Evolutionary conservation across 805 yeast genomes (phyloP).

Genomic region (Candida sanyiensis): DNA sequence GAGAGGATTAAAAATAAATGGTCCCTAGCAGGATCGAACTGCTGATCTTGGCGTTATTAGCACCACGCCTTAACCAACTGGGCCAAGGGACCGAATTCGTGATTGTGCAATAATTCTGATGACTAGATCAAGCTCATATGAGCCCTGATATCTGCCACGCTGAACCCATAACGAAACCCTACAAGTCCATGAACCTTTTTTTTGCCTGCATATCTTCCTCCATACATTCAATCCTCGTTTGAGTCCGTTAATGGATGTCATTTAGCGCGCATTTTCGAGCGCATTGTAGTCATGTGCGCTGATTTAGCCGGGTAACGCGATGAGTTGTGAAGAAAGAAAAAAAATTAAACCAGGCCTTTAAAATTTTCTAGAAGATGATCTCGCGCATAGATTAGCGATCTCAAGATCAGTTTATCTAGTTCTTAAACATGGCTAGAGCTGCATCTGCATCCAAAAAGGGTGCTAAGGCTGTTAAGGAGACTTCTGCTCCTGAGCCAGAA

Average conservation of each 20-base stretch:
- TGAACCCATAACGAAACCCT: too few species aligned
- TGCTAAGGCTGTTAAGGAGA: slow-evolving; percentile 1
- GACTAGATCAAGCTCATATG: too few species aligned
- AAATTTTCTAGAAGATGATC: not conserved
- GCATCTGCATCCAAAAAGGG: slow-evolving; percentile 2
- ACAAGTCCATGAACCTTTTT: too few species aligned
- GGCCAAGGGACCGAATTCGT: slow-evolving; percentile 44
- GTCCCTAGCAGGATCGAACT: slow-evolving; percentile 86
- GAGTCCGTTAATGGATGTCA: too few species aligned
- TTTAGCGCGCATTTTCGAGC: too few species aligned
- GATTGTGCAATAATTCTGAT: not conserved
- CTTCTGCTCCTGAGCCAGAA: not conserved
- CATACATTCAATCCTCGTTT: too few species aligned
- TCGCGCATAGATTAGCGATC: not conserved
- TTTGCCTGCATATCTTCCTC: too few species aligned
- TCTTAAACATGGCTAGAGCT: slow-evolving; percentile 1
- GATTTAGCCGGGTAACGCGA: not conserved
- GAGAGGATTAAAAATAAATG: slow-evolving; percentile 36
- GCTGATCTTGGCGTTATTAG: slow-evolving; percentile 61
- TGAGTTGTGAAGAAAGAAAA: too few species aligned
- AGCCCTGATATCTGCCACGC: too few species aligned
- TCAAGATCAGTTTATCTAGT: not conserved
- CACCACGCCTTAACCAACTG: slow-evolving; percentile 58
- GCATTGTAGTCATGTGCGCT: too few species aligned
- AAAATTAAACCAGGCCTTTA: too few species aligned